phyloP scores from a whole-genome alignment of 1,284 basidiomycete species.

The Ceratobasidium papillatum region DNA sequence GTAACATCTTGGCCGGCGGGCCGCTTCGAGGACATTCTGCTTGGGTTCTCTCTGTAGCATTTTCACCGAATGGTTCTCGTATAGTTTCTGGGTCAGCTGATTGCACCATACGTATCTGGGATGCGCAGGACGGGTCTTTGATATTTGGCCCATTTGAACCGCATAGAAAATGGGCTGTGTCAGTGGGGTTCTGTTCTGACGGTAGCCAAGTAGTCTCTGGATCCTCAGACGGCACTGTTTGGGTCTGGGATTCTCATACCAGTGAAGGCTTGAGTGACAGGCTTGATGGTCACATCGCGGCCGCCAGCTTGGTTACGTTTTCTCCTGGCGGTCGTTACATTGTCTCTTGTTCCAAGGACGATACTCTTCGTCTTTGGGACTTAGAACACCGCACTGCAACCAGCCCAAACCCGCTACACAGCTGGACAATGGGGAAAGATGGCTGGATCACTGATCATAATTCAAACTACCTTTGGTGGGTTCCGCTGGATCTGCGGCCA shows the following conservation, averaged over 20 bases:
- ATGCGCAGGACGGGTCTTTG: neutral
- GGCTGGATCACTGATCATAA: no score
- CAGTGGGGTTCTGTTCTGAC: constrained; percentile 5
- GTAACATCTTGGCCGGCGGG: neutral
- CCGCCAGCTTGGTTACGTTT: no score
- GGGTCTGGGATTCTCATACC: constrained; percentile 11
- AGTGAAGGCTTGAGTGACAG: no score
- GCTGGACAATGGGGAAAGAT: no score
- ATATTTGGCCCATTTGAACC: neutral
- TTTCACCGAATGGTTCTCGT: neutral
- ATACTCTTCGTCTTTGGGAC: no score
- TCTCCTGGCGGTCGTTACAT: no score
- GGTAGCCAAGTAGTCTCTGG: constrained; percentile 25
- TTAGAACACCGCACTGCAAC: no score
- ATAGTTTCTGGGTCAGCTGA: neutral
- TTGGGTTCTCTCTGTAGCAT: neutral
- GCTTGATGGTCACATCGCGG: no score
- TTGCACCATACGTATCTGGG: neutral
- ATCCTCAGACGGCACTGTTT: constrained; percentile 27
- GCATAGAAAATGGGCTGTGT: neutral
- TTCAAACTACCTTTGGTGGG: no score
- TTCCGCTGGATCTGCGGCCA: no score
- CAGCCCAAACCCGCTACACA: no score
- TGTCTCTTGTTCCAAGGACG: no score
- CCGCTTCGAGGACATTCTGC: neutral